Base-by-base conservation (phyloP, 2,329 filamentous ascomycete species). In the Penicillium sp. region DNA sequence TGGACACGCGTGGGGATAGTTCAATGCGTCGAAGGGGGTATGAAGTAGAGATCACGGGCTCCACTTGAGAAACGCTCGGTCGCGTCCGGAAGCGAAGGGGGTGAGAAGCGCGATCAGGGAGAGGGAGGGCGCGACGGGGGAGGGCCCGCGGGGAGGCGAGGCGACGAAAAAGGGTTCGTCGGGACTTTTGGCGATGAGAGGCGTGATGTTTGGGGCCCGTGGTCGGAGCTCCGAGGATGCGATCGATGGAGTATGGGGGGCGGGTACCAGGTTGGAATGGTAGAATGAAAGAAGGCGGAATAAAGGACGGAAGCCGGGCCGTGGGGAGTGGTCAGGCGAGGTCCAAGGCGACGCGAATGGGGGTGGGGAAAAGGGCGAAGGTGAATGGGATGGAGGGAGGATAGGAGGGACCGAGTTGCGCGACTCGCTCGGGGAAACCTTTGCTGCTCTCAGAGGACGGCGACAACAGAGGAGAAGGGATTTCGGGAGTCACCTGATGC, bases 341-440 rank as follows among this genome's bases (percentile, higher is more conserved):
- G 56, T 54, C 39, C 45, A 58, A 53, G 54, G 56, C 57, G 49
- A 54, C 57, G 32, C 34, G 56, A 49, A 46, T 51, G 58, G 49
- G 58, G 69, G 62, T 59, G 62, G 44, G 59, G n/a, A n/a, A n/a
- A n/a, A n/a, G n/a, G n/a, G n/a, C n/a, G 56, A 61, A 53, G 60
- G 66, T 64, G 69, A 46, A 40, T 56, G 61, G 58, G 65, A 60
- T 65, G 56, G 68, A 70, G 42, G 66, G 67, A 69, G 67, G 70
- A 69, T 70, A 67, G 68, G 67, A 65, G 67, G 64, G 65, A 67
- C 65, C 63, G 65, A 64, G 62, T 62, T 69, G 70, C 69, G 70
- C 70, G 69, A 68, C 66, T 63, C 59, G 65, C 64, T 67, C 61
- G 61, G 61, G 66, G 67, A 66, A 67, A 67, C 67, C 68, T n/a